A percentile compares a stretch with the other conserved stretches of the same genome.
Conservation (phyloP, 2,329 filamentous ascomycete genomes). For the Cercospora sp. region DNA sequence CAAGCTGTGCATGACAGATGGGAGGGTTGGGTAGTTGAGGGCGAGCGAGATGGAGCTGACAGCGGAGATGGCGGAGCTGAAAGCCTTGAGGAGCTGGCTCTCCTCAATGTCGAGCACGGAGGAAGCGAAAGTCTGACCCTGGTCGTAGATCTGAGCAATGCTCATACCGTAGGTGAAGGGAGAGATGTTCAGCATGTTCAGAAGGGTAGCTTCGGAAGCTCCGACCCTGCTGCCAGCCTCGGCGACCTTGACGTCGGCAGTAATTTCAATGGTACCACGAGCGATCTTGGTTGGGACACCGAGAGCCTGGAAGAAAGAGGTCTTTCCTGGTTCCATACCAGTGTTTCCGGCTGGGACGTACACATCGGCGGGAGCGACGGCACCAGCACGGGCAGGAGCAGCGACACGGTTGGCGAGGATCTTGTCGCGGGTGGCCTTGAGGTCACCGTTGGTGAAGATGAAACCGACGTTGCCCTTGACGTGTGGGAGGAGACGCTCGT, state of each 20-base stretch:
- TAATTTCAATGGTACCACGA: slow-evolving; percentile 99
- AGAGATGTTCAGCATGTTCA: slow-evolving; percentile 99
- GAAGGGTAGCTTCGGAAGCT: slow-evolving; percentile 94
- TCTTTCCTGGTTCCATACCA: slow-evolving; percentile 99
- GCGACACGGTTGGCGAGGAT: slow-evolving; percentile 97
- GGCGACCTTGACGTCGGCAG: slow-evolving; percentile 94
- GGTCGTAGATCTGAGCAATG: slow-evolving; percentile 93
- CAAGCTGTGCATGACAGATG: slow-evolving; percentile 92
- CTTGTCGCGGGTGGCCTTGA: slow-evolving; percentile 90
- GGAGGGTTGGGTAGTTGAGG: slow-evolving; percentile 90
- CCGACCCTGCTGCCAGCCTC: slow-evolving; percentile 93
- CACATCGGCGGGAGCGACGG: slow-evolving; percentile 88
- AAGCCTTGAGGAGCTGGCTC: slow-evolving; percentile 83
- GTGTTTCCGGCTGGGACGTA: slow-evolving; percentile 98
- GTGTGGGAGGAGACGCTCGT: slow-evolving; percentile 93
- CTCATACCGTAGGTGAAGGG: slow-evolving; percentile 99
- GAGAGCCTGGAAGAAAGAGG: slow-evolving; percentile 99
- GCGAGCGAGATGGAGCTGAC: slow-evolving; percentile 91
- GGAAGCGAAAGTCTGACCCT: slow-evolving; percentile 87
- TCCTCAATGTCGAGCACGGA: slow-evolving; percentile 90
- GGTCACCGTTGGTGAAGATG: slow-evolving; percentile 98
- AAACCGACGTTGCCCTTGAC: slow-evolving; percentile 98
- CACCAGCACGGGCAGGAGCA: slow-evolving; percentile 96
- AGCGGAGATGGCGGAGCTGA: slow-evolving; percentile 78
- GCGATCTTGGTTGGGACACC: slow-evolving; percentile 99